Evolutionary conservation across 495 filamentous ascomycete genomes (phyloP).

Genomic region (Aspergillus homomorphus): DNA sequence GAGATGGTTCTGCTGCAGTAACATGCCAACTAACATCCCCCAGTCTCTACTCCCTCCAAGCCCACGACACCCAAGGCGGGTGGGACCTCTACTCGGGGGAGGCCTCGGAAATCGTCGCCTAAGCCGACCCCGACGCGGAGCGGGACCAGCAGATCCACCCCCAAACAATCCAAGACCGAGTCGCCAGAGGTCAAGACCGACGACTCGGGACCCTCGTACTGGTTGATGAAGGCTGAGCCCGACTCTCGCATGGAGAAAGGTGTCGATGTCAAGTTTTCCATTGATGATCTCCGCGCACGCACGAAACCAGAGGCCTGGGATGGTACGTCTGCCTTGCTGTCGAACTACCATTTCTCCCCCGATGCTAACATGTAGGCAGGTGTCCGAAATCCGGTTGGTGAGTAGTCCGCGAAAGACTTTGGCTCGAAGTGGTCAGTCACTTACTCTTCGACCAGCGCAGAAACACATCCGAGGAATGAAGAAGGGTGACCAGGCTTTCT

Average conservation of each 20-base stretch:
- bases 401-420: constrained; percentile 12
- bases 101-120: constrained; percentile 13
- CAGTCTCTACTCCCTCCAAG: constrained; percentile 17
- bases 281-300: constrained; percentile 76
- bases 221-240: constrained; percentile 96
- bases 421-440: not conserved
- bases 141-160: constrained; percentile 7
- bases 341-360: not conserved
- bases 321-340: constrained; percentile 44
- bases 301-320: constrained; percentile 84
- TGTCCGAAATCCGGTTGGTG: constrained; percentile 57
- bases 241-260: constrained; percentile 82
- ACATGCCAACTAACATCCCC: not conserved
- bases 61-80: constrained; percentile 19
- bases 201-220: constrained; percentile 51
- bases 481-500: constrained; percentile 87
- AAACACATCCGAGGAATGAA: constrained; percentile 92
- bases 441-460: constrained; percentile 46
- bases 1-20: not conserved
- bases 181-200: constrained; percentile 12
- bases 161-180: constrained; percentile 13
- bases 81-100: constrained; percentile 20
- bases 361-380: constrained; percentile 36
- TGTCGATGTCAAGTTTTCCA: constrained; percentile 86
- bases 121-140: constrained; percentile 5